These are phyloP conservation scores for Mycena leptocephala DNA, from an alignment of 768 basidiomycete genomes.

Conservation along the genomic window DNA sequence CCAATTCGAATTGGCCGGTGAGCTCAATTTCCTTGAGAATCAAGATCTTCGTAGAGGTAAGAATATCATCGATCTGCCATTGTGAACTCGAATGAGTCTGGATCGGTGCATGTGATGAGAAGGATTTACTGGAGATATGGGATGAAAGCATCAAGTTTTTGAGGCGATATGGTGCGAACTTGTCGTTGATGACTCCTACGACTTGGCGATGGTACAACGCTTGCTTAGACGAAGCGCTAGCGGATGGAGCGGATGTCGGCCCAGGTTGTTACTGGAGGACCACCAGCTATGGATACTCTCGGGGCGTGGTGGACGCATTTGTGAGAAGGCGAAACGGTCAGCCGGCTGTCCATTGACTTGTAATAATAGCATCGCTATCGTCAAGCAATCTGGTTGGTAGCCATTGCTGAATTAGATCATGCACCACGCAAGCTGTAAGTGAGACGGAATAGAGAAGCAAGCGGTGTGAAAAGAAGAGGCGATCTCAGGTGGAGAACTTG, in stretches of 20 bases:
- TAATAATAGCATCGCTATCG: too few species aligned
- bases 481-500: too few species aligned
- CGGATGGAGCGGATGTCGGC: neutral
- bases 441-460: too few species aligned
- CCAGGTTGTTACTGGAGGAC: neutral
- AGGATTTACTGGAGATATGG: neutral
- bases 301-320: neutral
- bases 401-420: too few species aligned
- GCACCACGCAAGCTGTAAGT: too few species aligned
- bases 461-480: too few species aligned
- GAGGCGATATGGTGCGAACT: neutral
- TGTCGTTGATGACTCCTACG: neutral
- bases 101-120: neutral
- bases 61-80: neutral
- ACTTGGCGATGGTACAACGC: neutral
- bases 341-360: too few species aligned
- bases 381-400: too few species aligned
- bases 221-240: neutral
- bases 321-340: too few species aligned
- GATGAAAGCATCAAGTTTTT: neutral
- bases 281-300: neutral
- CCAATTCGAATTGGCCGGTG: neutral
- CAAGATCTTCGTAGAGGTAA: neutral
- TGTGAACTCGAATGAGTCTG: neutral
- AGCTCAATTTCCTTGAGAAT: neutral